These are phyloP conservation scores for Camellia oleifera DNA, from an alignment of 179 eudicot species.

Conservation along the genomic window DNA sequence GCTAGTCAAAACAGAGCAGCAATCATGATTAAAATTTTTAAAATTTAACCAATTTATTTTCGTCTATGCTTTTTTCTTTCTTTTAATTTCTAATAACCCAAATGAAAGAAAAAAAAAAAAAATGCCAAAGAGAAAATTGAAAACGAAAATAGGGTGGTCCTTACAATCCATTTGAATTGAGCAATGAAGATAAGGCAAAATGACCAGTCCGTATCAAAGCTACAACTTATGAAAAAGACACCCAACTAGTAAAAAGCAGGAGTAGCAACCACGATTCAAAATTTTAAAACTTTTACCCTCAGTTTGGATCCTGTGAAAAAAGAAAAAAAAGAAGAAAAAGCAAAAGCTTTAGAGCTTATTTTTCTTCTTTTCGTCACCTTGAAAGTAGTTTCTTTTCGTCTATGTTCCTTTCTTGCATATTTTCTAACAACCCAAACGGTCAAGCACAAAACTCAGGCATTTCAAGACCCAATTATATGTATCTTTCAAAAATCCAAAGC, in stretches of 20 bases:
- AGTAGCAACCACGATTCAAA: background rate
- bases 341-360: background rate
- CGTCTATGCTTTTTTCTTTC: too few species aligned
- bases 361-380: background rate
- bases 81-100: too few species aligned
- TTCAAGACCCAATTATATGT: background rate
- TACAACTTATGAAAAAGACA: constrained; percentile 28
- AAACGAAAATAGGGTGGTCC: constrained; percentile 3
- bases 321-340: background rate
- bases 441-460: background rate
- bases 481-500: too few species aligned
- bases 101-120: background rate
- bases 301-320: background rate
- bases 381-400: background rate
- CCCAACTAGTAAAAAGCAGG: constrained; percentile 2
- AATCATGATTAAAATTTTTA: background rate
- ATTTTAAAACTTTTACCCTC: background rate
- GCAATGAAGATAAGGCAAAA: constrained; percentile 19
- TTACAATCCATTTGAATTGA: too few species aligned
- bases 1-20: background rate
- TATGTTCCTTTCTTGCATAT: background rate
- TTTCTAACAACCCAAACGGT: background rate
- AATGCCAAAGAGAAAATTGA: background rate
- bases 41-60: background rate
- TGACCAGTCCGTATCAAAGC: constrained; percentile 8